Percentiles rank a stretch among this genome's conserved stretches.
These are phyloP conservation scores for Thelonectria olida DNA, from an alignment of 2,329 filamentous ascomycete genomes.

Conservation along the genomic window DNA sequence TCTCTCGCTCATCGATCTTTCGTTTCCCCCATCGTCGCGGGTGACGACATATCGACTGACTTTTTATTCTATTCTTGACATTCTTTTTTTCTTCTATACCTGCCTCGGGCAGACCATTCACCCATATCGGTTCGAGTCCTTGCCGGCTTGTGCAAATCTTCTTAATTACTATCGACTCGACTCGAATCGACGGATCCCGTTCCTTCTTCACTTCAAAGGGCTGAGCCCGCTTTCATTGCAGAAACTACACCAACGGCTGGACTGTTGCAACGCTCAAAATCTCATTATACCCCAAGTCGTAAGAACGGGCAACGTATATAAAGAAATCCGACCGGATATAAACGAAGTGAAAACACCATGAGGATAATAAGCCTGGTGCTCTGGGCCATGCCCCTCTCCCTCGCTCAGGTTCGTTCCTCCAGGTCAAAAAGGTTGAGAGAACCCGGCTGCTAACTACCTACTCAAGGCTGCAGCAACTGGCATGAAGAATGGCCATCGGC, in stretches of 20 bases:
- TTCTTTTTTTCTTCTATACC: slow-evolving; percentile 23
- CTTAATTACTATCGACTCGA: slow-evolving; percentile 8
- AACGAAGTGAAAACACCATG: slow-evolving; percentile 1
- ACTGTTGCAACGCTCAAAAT: slow-evolving; percentile 30
- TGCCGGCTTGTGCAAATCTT: background rate
- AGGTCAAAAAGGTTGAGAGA: too few species aligned
- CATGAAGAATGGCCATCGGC: slow-evolving; percentile 23
- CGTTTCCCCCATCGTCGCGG: slow-evolving; percentile 21
- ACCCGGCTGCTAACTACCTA: too few species aligned
- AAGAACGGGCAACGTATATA: slow-evolving; percentile 1
- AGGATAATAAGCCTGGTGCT: slow-evolving; percentile 9
- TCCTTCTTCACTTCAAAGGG: slow-evolving; percentile 19
- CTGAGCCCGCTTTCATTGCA: slow-evolving; percentile 3
- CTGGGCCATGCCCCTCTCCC: slow-evolving; percentile 22
- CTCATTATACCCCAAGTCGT: slow-evolving; percentile 20
- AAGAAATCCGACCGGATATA: background rate
- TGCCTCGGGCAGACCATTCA: slow-evolving; percentile 32
- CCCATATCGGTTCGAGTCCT: background rate
- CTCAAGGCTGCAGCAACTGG: slow-evolving; percentile 30
- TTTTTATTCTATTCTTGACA: background rate
- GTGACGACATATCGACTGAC: slow-evolving; percentile 24
- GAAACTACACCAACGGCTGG: slow-evolving; percentile 34
- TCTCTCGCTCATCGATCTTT: slow-evolving; percentile 30
- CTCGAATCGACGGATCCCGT: background rate
- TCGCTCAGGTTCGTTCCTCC: slow-evolving; percentile 34